Conservation (phyloP, 768 basidiomycete genomes). For the Podaxis rugospora region DNA sequence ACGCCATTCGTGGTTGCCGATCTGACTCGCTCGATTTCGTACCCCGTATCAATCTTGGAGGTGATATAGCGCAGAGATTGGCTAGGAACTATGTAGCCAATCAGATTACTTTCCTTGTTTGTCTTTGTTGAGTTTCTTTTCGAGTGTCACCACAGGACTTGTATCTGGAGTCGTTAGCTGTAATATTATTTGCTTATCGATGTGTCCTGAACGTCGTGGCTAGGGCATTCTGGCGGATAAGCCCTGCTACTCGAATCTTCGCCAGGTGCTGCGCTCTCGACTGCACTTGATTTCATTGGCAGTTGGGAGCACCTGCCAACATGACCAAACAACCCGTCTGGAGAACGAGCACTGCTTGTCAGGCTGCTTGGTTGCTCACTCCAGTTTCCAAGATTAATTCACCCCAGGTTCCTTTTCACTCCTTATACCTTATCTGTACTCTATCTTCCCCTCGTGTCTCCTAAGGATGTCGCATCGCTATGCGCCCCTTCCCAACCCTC, state of each 20-base stretch:
- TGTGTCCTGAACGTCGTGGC: too few relatives aligned
- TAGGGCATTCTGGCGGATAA: too few relatives aligned
- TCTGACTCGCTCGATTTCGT: not conserved
- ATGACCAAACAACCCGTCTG: not conserved
- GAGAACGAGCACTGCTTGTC: not conserved
- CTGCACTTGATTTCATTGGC: not conserved
- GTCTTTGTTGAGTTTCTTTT: too few relatives aligned
- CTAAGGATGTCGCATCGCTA: slow-evolving; percentile 52
- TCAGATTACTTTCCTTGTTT: not conserved
- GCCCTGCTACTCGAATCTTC: too few relatives aligned
- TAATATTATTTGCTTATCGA: too few relatives aligned
- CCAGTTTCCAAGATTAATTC: not conserved
- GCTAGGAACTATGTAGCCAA: not conserved
- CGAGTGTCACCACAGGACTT: too few relatives aligned
- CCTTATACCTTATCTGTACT: slow-evolving; percentile 16
- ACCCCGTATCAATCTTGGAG: not conserved
- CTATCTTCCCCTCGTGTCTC: slow-evolving; percentile 11
- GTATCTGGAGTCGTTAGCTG: too few relatives aligned
- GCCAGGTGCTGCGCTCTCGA: not conserved
- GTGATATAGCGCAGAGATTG: not conserved
- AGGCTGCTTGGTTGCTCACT: not conserved
- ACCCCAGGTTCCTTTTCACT: not conserved
- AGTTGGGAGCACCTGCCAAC: not conserved
- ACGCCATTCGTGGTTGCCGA: not conserved
- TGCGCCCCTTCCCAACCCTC: slow-evolving; percentile 61